Evolutionary conservation across 441 rosid genomes (phyloP).

Genomic region (Iberis amara): DNA sequence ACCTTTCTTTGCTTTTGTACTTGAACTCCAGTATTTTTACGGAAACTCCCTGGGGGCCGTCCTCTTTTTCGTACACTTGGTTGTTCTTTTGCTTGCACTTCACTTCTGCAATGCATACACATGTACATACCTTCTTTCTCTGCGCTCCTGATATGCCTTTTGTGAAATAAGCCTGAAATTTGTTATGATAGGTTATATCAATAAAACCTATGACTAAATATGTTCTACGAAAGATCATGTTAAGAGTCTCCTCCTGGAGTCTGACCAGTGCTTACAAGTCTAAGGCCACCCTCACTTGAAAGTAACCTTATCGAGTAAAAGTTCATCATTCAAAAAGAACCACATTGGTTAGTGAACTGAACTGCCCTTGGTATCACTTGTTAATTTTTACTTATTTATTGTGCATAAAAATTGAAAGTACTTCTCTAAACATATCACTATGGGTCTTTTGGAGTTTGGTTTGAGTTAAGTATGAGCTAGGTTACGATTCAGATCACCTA

Average conservation of each 20-base stretch:
- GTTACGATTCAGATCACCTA: constrained; percentile 15
- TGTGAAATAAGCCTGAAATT: constrained; percentile 75
- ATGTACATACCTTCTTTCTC: constrained; percentile 47
- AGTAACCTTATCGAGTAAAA: constrained; percentile 5
- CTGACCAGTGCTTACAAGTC: constrained; percentile 18
- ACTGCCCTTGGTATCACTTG: too few relatives aligned
- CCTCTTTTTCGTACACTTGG: constrained; percentile 34
- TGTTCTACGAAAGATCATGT: constrained; percentile 3
- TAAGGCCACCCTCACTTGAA: constrained; percentile 14
- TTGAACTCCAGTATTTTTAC: constrained; percentile 34
- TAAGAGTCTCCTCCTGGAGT: constrained; percentile 9
- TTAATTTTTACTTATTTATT: too few relatives aligned
- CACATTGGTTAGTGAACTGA: too few relatives aligned
- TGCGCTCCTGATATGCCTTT: constrained; percentile 66
- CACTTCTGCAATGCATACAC: constrained; percentile 59
- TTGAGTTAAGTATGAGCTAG: constrained; percentile 12
- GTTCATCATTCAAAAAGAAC: constrained; percentile 12
- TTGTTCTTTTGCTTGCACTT: constrained; percentile 34
- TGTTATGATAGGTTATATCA: constrained; percentile 7
- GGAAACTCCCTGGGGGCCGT: constrained; percentile 36
- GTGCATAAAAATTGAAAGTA: constrained; percentile 14
- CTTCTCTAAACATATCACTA: too few relatives aligned
- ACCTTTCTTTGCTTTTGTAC: constrained; percentile 41
- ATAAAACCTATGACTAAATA: constrained; percentile 10
- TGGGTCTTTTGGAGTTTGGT: too few relatives aligned